Percentiles rank a stretch among this genome's conserved stretches.
These are phyloP conservation scores for Blumeriella jaapii DNA, from an alignment of 2,329 filamentous ascomycete species.

Conservation along the genomic window DNA sequence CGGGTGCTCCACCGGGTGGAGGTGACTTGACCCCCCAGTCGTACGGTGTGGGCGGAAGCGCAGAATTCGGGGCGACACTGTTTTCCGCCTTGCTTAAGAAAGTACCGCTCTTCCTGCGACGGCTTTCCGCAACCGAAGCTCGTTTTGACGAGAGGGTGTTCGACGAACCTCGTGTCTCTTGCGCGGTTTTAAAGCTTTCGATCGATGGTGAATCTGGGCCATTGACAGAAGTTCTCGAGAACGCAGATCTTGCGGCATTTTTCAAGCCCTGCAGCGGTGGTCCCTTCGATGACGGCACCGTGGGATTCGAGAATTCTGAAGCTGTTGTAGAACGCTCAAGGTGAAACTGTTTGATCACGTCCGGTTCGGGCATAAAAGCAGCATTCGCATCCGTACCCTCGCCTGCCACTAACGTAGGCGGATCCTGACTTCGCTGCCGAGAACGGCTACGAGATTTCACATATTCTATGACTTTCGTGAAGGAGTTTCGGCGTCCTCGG, in stretches of 20 bases:
- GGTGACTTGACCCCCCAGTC: neutral
- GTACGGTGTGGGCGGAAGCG: neutral
- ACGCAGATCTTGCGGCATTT: conserved; percentile 9
- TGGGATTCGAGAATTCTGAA: conserved; percentile 1
- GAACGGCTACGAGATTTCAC: conserved; percentile 5
- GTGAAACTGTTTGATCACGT: conserved; percentile 9
- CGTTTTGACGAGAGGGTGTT: neutral
- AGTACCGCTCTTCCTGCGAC: neutral
- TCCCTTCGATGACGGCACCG: conserved; percentile 3
- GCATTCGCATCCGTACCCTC: neutral
- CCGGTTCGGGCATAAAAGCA: conserved; percentile 9
- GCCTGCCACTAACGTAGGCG: neutral
- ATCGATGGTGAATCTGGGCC: conserved; percentile 3
- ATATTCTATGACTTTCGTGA: conserved; percentile 3
- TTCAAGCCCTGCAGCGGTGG: conserved; percentile 9
- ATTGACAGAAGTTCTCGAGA: conserved; percentile 3
- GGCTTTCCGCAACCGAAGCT: conserved; percentile 1
- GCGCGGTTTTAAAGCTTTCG: conserved; percentile 6
- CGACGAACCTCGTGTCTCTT: conserved; percentile 1
- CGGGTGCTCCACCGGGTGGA: neutral
- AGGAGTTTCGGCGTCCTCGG: conserved; percentile 4
- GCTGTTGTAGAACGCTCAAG: conserved; percentile 6
- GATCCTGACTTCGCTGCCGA: conserved; percentile 6
- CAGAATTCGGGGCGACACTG: neutral
- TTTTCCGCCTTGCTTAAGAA: conserved; percentile 1